phyloP scores from a whole-genome alignment of 2,329 filamentous ascomycete genomes.

The Penicillium expansum region DNA sequence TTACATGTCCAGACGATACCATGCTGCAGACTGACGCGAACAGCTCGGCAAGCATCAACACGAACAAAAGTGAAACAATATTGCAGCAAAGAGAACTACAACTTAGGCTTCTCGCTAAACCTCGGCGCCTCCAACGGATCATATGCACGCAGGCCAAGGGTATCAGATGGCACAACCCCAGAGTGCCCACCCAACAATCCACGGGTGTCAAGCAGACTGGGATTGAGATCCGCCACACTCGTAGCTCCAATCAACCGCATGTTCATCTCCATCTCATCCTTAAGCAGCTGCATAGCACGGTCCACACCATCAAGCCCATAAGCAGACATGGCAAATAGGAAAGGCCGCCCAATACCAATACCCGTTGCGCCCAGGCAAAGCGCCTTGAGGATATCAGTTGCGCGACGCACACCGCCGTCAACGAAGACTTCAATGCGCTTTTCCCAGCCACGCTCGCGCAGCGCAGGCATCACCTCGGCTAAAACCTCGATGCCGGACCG shows the following conservation, averaged over 20 bases:
- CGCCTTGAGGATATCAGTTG: conserved; percentile 93
- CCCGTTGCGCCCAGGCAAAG: conserved; percentile 87
- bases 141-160: conserved; percentile 57
- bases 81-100: conserved; percentile 24
- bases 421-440: conserved; percentile 81
- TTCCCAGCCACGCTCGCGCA: conserved; percentile 70
- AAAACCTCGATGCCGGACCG: conserved; percentile 86
- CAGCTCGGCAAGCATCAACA: background rate
- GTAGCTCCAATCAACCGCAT: conserved; percentile 89
- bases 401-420: conserved; percentile 85
- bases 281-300: conserved; percentile 84
- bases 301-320: conserved; percentile 87
- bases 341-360: conserved; percentile 90
- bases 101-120: conserved; percentile 50
- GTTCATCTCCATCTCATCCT: conserved; percentile 98
- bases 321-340: conserved; percentile 92
- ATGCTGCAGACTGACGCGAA: background rate
- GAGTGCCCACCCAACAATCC: conserved; percentile 61
- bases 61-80: background rate
- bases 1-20: background rate
- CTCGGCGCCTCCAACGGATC: conserved; percentile 52
- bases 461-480: conserved; percentile 86
- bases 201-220: conserved; percentile 74
- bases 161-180: conserved; percentile 60
- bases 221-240: conserved; percentile 72